Evolutionary conservation across 1,284 basidiomycete genomes (phyloP).

Genomic region (Golubevia sp.): DNA sequence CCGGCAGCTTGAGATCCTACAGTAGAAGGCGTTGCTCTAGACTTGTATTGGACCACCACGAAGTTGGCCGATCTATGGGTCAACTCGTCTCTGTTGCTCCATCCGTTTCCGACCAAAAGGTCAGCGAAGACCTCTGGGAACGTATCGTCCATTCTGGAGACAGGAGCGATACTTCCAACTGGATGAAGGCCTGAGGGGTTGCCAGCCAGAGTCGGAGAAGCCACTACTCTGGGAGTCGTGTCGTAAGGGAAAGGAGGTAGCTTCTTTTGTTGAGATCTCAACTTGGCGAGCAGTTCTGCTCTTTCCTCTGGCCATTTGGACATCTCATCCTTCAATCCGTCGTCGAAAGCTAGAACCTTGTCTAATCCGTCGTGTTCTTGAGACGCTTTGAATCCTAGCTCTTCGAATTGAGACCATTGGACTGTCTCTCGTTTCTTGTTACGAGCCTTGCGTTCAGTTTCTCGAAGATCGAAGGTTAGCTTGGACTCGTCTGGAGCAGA

Average conservation of each 20-base stretch:
- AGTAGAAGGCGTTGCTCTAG: conserved; percentile 24
- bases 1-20: conserved; percentile 12
- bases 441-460: conserved; percentile 36
- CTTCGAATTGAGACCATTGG: conserved; percentile 49
- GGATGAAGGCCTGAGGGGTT: neutral
- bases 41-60: conserved; percentile 54
- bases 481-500: conserved; percentile 44
- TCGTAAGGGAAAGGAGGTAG: conserved; percentile 49
- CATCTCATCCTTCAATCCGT: conserved; percentile 38
- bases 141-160: conserved; percentile 44
- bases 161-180: conserved; percentile 10
- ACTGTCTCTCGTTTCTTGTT: conserved; percentile 25
- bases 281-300: conserved; percentile 8
- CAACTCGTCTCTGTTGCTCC: conserved; percentile 57
- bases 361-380: conserved; percentile 27
- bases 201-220: conserved; percentile 17
- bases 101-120: conserved; percentile 50
- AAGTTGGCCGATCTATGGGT: conserved; percentile 56
- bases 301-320: conserved; percentile 35
- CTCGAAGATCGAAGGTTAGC: conserved; percentile 51
- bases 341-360: conserved; percentile 47
- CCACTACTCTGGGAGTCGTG: conserved; percentile 29
- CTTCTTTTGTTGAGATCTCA: conserved; percentile 24
- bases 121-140: conserved; percentile 59
- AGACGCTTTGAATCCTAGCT: conserved; percentile 27